Evolutionary conservation across 2,329 filamentous ascomycete species (phyloP).

Genomic region (Colletotrichum sp.): DNA sequence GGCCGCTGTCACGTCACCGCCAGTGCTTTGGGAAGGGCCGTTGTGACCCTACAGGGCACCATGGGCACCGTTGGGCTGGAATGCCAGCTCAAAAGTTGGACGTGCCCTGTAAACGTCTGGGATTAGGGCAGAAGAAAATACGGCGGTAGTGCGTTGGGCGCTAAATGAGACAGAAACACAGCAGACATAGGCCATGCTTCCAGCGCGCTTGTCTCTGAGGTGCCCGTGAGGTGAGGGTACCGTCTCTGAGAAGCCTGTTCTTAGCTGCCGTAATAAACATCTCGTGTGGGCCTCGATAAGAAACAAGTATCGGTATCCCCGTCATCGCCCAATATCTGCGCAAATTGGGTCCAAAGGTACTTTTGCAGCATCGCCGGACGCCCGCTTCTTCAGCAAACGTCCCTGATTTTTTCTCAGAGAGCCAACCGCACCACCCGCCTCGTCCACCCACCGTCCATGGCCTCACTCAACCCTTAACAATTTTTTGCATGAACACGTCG

Average conservation of each 20-base stretch:
- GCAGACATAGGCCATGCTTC: not conserved
- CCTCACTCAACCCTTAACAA: not conserved
- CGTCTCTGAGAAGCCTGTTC: not conserved
- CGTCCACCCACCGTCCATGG: not conserved
- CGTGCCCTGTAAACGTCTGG: not conserved
- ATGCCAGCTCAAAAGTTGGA: not conserved
- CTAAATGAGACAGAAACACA: not conserved
- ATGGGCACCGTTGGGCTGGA: not conserved
- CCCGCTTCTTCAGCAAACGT: not conserved
- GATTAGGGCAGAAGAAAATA: not conserved
- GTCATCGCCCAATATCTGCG: not conserved
- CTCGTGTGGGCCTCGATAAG: not conserved
- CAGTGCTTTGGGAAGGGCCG: not conserved
- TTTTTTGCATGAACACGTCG: conserved; percentile 2
- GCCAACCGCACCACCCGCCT: not conserved
- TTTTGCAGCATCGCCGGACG: not conserved
- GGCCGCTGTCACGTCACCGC: conserved; percentile 6
- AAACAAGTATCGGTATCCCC: conserved; percentile 9
- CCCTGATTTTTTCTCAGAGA: not conserved
- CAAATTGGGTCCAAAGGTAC: not conserved
- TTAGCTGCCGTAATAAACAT: not conserved
- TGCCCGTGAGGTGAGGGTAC: not conserved
- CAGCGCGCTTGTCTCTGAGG: not conserved
- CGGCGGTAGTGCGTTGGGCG: not conserved
- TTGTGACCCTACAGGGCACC: not conserved